Conservation (phyloP, 768 basidiomycete genomes). For the Pisolithus orientalis region DNA sequence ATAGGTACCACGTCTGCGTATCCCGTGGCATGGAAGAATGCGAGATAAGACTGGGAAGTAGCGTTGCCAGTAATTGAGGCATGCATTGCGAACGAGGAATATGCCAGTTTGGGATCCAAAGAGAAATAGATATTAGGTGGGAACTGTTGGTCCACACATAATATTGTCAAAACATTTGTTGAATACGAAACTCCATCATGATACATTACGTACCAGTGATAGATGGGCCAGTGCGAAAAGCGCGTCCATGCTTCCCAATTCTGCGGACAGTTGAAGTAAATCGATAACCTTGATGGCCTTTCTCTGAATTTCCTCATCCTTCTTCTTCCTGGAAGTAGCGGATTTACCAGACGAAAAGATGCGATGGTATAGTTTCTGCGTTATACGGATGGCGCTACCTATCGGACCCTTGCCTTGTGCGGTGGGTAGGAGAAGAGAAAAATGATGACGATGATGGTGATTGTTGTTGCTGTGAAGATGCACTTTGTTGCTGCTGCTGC, state of each 20-base stretch:
- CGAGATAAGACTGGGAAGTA: slow-evolving; percentile 78
- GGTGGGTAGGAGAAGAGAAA: slow-evolving; percentile 63
- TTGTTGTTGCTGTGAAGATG: slow-evolving; percentile 25
- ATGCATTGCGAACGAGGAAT: slow-evolving; percentile 56
- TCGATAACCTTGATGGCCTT: slow-evolving; percentile 81
- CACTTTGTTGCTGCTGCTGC: slow-evolving; percentile 20
- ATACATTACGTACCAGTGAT: slow-evolving; percentile 48
- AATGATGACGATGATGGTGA: slow-evolving; percentile 32
- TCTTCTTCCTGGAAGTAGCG: slow-evolving; percentile 42
- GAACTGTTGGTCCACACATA: slow-evolving; percentile 37
- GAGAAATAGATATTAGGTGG: slow-evolving; percentile 66
- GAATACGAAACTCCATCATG: background rate
- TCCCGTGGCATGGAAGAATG: slow-evolving; percentile 86
- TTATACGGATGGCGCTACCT: slow-evolving; percentile 62
- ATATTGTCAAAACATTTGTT: background rate
- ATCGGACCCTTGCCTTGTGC: slow-evolving; percentile 74
- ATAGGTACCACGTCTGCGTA: slow-evolving; percentile 58
- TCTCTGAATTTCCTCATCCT: slow-evolving; percentile 59
- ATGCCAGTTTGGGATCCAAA: slow-evolving; percentile 56
- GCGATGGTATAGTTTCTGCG: slow-evolving; percentile 54
- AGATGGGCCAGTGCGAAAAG: slow-evolving; percentile 61
- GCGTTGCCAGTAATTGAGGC: slow-evolving; percentile 73
- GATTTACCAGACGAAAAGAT: slow-evolving; percentile 37
- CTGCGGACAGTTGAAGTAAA: slow-evolving; percentile 72
- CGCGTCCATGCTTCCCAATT: slow-evolving; percentile 71